A percentile compares a stretch with the other conserved stretches of the same genome.
Evolutionary conservation across 345 rosid genomes (phyloP).

Genomic region (Atalantia buxifolia): DNA sequence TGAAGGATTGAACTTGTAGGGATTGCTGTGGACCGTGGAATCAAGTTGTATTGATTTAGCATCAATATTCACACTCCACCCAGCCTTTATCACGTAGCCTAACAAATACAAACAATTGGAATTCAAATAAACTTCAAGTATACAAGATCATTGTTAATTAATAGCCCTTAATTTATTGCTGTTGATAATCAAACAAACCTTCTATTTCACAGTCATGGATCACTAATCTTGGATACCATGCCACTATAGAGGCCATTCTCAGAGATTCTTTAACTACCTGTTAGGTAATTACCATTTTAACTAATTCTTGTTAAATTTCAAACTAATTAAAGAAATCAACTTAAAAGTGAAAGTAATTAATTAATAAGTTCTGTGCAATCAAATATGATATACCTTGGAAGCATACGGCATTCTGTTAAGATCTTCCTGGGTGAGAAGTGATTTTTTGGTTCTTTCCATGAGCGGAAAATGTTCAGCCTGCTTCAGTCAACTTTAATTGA

Average conservation of each 20-base stretch:
- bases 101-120: not conserved
- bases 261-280: slow-evolving; percentile 76
- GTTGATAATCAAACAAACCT: slow-evolving; percentile 35
- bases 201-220: slow-evolving; percentile 66
- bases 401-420: slow-evolving; percentile 64
- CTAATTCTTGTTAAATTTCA: not conserved
- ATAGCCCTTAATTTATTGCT: not conserved
- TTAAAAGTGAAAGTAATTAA: too few relatives aligned
- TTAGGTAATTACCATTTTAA: not conserved
- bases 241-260: slow-evolving; percentile 83
- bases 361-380: too few relatives aligned
- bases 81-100: slow-evolving; percentile 62
- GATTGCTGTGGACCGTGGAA: slow-evolving; percentile 38
- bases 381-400: slow-evolving; percentile 76
- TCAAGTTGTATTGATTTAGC: slow-evolving; percentile 71
- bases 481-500: not conserved
- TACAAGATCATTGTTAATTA: not conserved
- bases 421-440: slow-evolving; percentile 55
- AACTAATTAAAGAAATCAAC: not conserved
- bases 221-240: slow-evolving; percentile 79
- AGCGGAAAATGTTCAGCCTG: slow-evolving; percentile 62
- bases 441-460: slow-evolving; percentile 24
- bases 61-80: slow-evolving; percentile 76
- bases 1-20: slow-evolving; percentile 64
- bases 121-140: not conserved